Evolutionary conservation across 2,329 filamentous ascomycete genomes (phyloP), one percentile per base, ranked within the genome.

Genomic region (Didymellaceae sp.): DNA sequence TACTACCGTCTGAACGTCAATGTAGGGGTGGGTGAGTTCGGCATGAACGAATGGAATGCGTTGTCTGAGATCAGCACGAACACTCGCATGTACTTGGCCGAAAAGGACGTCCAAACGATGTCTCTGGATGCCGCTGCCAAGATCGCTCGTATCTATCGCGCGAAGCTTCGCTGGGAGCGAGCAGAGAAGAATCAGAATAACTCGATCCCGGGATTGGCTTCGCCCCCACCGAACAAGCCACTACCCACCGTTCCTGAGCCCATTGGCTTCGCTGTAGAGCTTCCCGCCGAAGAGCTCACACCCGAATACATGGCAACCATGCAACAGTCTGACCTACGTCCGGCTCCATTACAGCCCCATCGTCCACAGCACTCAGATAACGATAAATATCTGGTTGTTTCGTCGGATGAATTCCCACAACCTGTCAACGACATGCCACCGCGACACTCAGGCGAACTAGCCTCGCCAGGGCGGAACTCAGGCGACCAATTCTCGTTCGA

Each of bases 1-100:
- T 99, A 99, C 77, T 96, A 91, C 72, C 88, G 94, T 6, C 79
- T 97, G n/a, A 99, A 99, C 59, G 94, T 97, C 31, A 92, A 97
- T 68, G 87, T 96, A 13, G 94, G 93, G 1, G 92, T 97, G 3
- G 92, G 93, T 44, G 94, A 97, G 68, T 97, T 97, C 71, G 93
- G 90, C 42, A 97, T 99, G 91, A 99, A 97, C 69, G 94, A 97
- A 71, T 99, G 94, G 94, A 85, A 90, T 64, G 85, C 92, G 3
- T 78, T 97, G n/a, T 88, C 90, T 20, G 93, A 97, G 43, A 97
- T 99, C 75, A 96, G 90, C 77, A 97, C 91, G 11, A 88, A 88
- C 68, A 99, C 94, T 0, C 84, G 90, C 60, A 85, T 88, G 57
- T 99, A 97, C 69, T 82, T 99, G 44, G 78, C 81, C 6, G 87